Evolutionary conservation across 148 eudicot genomes (phyloP).

Genomic region (Diospyros lotus): DNA sequence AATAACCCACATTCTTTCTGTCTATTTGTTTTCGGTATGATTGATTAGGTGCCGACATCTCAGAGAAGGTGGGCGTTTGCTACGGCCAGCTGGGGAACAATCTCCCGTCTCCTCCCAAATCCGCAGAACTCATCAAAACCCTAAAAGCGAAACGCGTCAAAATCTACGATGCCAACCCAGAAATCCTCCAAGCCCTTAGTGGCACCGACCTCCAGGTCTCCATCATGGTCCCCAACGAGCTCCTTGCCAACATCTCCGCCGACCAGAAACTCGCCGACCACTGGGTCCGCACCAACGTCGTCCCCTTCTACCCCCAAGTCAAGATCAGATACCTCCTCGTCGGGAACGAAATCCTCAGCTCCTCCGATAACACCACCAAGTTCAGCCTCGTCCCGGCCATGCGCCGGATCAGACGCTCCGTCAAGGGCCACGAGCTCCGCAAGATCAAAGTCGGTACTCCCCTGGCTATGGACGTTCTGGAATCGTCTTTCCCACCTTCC

Average conservation of each 20-base stretch:
- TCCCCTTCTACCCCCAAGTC: slow-evolving; percentile 60
- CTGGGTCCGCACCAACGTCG: slow-evolving; percentile 62
- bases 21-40: background rate
- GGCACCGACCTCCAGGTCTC: slow-evolving; percentile 58
- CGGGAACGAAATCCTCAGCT: slow-evolving; percentile 81
- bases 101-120: slow-evolving; percentile 50
- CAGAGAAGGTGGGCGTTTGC: slow-evolving; percentile 49
- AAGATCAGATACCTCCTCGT: slow-evolving; percentile 73
- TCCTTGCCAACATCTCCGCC: slow-evolving; percentile 54
- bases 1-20: background rate
- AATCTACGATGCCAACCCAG: slow-evolving; percentile 60
- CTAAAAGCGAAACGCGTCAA: slow-evolving; percentile 65
- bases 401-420: slow-evolving; percentile 50
- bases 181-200: slow-evolving; percentile 54
- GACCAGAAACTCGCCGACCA: slow-evolving; percentile 68
- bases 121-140: slow-evolving; percentile 56
- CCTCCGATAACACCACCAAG: slow-evolving; percentile 30
- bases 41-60: slow-evolving; percentile 39
- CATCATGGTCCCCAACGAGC: slow-evolving; percentile 79
- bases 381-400: slow-evolving; percentile 70
- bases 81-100: slow-evolving; percentile 87
- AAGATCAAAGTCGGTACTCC: slow-evolving; percentile 84
- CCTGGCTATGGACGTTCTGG: slow-evolving; percentile 68
- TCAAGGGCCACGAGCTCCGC: slow-evolving; percentile 23
- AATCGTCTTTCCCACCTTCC: slow-evolving; percentile 69